Base-by-base conservation (phyloP, 495 filamentous ascomycete species). In the Aspergillus bridgeri region DNA sequence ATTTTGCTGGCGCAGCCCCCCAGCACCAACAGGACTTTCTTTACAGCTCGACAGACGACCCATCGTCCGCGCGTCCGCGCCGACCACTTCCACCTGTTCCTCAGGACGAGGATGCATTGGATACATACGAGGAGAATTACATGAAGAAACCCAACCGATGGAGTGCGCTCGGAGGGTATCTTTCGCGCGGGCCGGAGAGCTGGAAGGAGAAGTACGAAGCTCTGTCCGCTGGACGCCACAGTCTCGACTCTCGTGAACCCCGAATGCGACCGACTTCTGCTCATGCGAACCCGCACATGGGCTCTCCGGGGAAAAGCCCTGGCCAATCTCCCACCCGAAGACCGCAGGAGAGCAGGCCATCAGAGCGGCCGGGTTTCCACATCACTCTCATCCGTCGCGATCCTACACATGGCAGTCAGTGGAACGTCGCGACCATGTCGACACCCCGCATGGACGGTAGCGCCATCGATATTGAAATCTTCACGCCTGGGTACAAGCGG, bases 351-450 rank as follows among this genome's bases (percentile, higher is more conserved):
- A 48, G 23, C 43, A 3, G 51, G 33, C 15, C 49, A 50, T 46
- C 54, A 11, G 24, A 64, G 29, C 48, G 54, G 64, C 55, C 65
- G 13, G 68, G 71, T 6, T 73, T 85, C 79, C 84, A 85, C n/a
- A 81, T 97, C 27, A 96, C 89, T 0, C 74, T 98, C 13, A 96
- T 98, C 53, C 88, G 94, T 15, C 88, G 94, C 33, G 91, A 97
- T 71, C 88, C 91, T 3, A 76, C 83, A 1, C 86, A 87, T 23
- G 85, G 86, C 11, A 81, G 78, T 42, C 94, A 98, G 68, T 96
- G 90, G 90, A 96, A 97, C 62, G 85, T 97, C 24, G 91, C 88
- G 5, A 88, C 75, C 44, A 84, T 96, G 43, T 78, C 79, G 20
- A 82, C 77, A 5, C 60, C 69, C 5, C 63, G 59, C 18, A 56